A percentile compares a stretch with the other conserved stretches of the same genome.
These are phyloP conservation scores for Syncephalis fuscata DNA, from an alignment of 371 early-diverging fungal species.

Conservation along the genomic window DNA sequence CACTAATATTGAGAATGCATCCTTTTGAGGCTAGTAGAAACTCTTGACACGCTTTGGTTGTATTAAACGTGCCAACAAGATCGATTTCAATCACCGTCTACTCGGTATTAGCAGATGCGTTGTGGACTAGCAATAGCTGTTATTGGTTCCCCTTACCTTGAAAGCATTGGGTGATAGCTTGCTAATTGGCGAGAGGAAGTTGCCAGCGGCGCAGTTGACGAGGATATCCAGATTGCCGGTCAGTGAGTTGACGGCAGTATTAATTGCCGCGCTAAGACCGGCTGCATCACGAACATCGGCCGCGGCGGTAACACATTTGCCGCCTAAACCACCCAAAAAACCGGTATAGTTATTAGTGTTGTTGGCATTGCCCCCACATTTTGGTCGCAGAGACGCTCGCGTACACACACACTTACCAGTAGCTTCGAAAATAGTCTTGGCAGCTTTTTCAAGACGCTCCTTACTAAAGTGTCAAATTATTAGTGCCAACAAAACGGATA, in stretches of 20 bases:
- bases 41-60: constrained; percentile 52
- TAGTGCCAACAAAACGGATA: neutral
- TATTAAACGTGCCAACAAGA: constrained; percentile 54
- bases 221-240: constrained; percentile 49
- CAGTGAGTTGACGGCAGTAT: constrained; percentile 35
- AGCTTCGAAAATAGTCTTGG: constrained; percentile 35
- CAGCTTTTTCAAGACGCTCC: constrained; percentile 39
- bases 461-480: neutral
- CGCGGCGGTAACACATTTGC: constrained; percentile 3
- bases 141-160: constrained; percentile 21
- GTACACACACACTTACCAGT: constrained; percentile 28
- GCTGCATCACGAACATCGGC: constrained; percentile 47
- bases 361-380: neutral
- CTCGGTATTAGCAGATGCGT: neutral
- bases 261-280: constrained; percentile 40
- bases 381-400: neutral
- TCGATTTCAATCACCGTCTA: constrained; percentile 25
- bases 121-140: constrained; percentile 13
- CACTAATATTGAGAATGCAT: constrained; percentile 41
- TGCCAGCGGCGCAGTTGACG: constrained; percentile 39
- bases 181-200: constrained; percentile 53
- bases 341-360: neutral
- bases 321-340: neutral
- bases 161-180: constrained; percentile 57
- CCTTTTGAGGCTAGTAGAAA: constrained; percentile 53